Evolutionary conservation across 2,329 filamentous ascomycete genomes (phyloP), one percentile per base, ranked within the genome.

Genomic region (Cladophialophora exuberans): DNA sequence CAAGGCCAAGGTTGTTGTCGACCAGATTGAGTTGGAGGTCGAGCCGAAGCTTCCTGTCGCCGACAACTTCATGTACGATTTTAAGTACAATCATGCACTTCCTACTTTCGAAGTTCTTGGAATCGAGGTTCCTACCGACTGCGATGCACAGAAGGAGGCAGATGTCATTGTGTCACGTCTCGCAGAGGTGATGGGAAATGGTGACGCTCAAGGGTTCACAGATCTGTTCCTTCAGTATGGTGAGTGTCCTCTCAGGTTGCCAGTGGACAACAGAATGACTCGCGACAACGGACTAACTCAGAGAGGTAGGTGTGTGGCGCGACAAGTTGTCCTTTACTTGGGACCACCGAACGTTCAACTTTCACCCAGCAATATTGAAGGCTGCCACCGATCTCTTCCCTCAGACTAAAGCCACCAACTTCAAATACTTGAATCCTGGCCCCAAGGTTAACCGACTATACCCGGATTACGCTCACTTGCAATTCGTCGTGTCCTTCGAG

Each of bases 61-160:
- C 3, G 70, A 74, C 54, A 61, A 73, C 57, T 73, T 66, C 61
- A 74, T 73, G 72, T 74, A 74, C 57, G 71, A 71, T 47, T 74
- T 74, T 66, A 71, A 72, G 59, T 73, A 71, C 64, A 73, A 72
- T 44, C 68, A 72, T 47, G 30, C 48, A n/a, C 68, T 73, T 45
- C 70, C 66, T n/a, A 71, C 60, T 50, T 62, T 61, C 38, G 60
- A 66, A 42, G 52, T 65, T 31, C 62, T 69, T 42, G 69, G 68
- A 10, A 39, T 67, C 39, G 47, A 66, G 3, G 64, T 69, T 31
- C 67, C 68, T n/a, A 30, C 17, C 26, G 62, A 67, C 50, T 67
- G 64, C 20, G 55, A 58, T 47, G 55, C 51, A 3, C 44, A 51
- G 22, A 51, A 55, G 25, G 55, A 50, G 31, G 55, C 52, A 10